phyloP scores from a whole-genome alignment of 805 yeast species.

The Citeromyces matritensis region DNA sequence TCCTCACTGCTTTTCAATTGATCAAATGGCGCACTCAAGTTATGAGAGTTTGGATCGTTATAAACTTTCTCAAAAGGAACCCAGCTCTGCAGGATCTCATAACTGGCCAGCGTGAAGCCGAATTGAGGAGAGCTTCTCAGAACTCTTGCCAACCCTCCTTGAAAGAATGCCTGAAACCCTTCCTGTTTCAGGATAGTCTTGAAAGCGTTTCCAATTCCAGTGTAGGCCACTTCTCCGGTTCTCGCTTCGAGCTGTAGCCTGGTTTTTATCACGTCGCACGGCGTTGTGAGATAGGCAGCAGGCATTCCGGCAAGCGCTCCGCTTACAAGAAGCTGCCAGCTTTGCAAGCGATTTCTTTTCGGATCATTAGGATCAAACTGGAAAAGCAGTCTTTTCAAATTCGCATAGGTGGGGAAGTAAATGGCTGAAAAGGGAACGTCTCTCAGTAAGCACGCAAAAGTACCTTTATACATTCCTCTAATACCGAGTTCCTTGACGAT shows the following conservation, averaged over 20 bases:
- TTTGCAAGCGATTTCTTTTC: slow-evolving; percentile 43
- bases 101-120: slow-evolving; percentile 95
- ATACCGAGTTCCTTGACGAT: slow-evolving; percentile 72
- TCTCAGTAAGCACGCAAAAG: slow-evolving; percentile 77
- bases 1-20: no score
- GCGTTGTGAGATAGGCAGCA: slow-evolving; percentile 92
- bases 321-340: slow-evolving; percentile 72
- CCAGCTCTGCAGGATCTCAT: slow-evolving; percentile 72
- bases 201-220: slow-evolving; percentile 68
- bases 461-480: slow-evolving; percentile 82
- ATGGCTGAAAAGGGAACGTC: slow-evolving; percentile 96
- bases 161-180: slow-evolving; percentile 76
- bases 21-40: no score
- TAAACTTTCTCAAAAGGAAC: slow-evolving; percentile 46
- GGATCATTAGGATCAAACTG: slow-evolving; percentile 65
- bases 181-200: slow-evolving; percentile 65
- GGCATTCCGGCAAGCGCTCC: slow-evolving; percentile 98
- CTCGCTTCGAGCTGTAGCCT: slow-evolving; percentile 79
- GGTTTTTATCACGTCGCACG: slow-evolving; percentile 93
- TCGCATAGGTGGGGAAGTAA: slow-evolving; percentile 94
- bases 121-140: slow-evolving; percentile 94
- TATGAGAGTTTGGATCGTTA: slow-evolving; percentile 6
- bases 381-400: slow-evolving; percentile 70
- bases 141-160: slow-evolving; percentile 93
- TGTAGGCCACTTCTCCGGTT: slow-evolving; percentile 62